These are phyloP conservation scores for Boletus sensibilis DNA, from an alignment of 768 basidiomycete species.

Conservation along the genomic window DNA sequence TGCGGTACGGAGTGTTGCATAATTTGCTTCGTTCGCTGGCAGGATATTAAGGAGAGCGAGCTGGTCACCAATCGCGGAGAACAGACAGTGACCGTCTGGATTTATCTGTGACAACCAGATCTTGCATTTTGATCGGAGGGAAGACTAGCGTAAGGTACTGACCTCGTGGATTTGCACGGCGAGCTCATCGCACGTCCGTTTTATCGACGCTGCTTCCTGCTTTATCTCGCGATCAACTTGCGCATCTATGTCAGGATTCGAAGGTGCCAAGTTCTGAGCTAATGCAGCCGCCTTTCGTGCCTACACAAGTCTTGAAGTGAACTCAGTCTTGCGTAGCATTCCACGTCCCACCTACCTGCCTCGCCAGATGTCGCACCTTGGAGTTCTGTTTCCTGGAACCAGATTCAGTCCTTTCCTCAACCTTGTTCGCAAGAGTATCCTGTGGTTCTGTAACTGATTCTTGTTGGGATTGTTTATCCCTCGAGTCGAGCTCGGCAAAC, in stretches of 20 bases:
- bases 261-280: conserved; percentile 49
- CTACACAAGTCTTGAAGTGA: conserved; percentile 36
- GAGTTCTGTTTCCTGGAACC: conserved; percentile 49
- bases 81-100: conserved; percentile 96
- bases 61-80: conserved; percentile 92
- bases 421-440: conserved; percentile 32
- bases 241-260: conserved; percentile 59
- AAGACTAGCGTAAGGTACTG: conserved; percentile 12
- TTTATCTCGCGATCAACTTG: conserved; percentile 61
- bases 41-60: conserved; percentile 70
- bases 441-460: conserved; percentile 49
- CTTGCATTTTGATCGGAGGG: neutral
- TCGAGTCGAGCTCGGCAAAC: conserved; percentile 70
- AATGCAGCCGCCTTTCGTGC: conserved; percentile 69
- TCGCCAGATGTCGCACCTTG: conserved; percentile 64
- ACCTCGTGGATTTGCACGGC: conserved; percentile 68
- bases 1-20: conserved; percentile 56
- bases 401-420: conserved; percentile 17
- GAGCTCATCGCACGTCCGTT: conserved; percentile 61
- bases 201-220: conserved; percentile 67
- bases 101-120: conserved; percentile 59
- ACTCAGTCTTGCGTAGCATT: neutral
- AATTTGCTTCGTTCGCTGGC: conserved; percentile 55
- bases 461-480: conserved; percentile 48
- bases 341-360: conserved; percentile 53